Evolutionary conservation across 164 flowering plant genomes (phyloP).

Genomic region (Pachysandra terminalis): DNA sequence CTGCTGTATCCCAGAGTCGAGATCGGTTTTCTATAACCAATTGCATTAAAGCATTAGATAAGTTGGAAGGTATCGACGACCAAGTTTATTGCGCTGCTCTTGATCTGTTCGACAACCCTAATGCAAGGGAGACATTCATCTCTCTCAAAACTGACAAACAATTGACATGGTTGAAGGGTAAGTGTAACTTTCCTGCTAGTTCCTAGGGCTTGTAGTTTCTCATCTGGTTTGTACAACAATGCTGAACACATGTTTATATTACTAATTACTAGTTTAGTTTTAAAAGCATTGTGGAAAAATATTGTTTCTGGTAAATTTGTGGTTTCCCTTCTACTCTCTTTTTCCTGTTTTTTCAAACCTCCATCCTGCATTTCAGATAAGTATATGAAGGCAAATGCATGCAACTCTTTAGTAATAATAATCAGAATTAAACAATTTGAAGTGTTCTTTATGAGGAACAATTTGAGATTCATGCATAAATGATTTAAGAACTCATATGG

Average conservation of each 20-base stretch:
- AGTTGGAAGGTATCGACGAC: constrained; percentile 36
- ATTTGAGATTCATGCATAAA: too few relatives aligned
- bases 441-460: too few relatives aligned
- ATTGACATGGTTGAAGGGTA: constrained; percentile 41
- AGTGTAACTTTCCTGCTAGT: constrained; percentile 24
- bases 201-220: background rate
- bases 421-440: too few relatives aligned
- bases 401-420: too few relatives aligned
- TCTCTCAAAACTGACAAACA: constrained; percentile 50
- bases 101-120: constrained; percentile 47
- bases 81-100: constrained; percentile 45
- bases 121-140: constrained; percentile 53
- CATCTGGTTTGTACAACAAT: background rate
- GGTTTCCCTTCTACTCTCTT: too few relatives aligned
- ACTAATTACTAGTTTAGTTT: too few relatives aligned
- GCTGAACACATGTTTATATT: background rate
- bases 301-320: too few relatives aligned
- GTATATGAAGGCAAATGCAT: too few relatives aligned
- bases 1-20: constrained; percentile 27
- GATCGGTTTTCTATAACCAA: constrained; percentile 36
- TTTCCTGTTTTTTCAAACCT: too few relatives aligned
- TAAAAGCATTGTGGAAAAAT: too few relatives aligned
- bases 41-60: constrained; percentile 50
- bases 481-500: too few relatives aligned
- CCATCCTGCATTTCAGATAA: too few relatives aligned